These are phyloP conservation scores for Pelargonium fulgidum DNA, from an alignment of 441 rosid species.

Conservation along the genomic window DNA sequence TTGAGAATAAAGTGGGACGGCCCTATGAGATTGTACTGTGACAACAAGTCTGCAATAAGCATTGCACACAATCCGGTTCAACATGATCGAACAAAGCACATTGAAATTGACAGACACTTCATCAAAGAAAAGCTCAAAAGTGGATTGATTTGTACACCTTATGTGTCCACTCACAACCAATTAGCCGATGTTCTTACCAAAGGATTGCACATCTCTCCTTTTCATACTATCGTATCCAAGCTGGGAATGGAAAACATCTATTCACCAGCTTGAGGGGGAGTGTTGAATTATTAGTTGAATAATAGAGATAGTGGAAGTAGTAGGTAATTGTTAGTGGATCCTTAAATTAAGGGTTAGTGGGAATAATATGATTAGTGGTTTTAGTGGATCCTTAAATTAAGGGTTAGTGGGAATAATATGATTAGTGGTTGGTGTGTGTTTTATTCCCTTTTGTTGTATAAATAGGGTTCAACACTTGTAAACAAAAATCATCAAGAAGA, in stretches of 20 bases:
- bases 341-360: no score
- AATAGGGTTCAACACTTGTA: no score
- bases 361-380: no score
- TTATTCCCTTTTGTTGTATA: no score
- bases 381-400: no score
- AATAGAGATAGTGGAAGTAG: no score
- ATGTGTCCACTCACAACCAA: not conserved
- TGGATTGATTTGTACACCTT: not conserved
- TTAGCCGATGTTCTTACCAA: not conserved
- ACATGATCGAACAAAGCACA: not conserved
- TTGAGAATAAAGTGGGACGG: not conserved
- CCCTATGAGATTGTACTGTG: not conserved
- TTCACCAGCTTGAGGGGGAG: not conserved
- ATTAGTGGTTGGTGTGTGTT: no score
- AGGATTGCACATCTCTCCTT: no score
- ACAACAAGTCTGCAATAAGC: not conserved
- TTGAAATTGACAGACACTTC: not conserved
- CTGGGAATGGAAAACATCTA: not conserved
- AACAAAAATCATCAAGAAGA: no score
- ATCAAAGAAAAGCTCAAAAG: not conserved
- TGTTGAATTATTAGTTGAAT: no score
- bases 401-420: no score
- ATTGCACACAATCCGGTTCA: not conserved
- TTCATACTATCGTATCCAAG: not conserved
- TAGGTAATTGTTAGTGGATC: no score